Evolutionary conservation across 1,284 basidiomycete species (phyloP).

Genomic region (Ustilago esculenta): DNA sequence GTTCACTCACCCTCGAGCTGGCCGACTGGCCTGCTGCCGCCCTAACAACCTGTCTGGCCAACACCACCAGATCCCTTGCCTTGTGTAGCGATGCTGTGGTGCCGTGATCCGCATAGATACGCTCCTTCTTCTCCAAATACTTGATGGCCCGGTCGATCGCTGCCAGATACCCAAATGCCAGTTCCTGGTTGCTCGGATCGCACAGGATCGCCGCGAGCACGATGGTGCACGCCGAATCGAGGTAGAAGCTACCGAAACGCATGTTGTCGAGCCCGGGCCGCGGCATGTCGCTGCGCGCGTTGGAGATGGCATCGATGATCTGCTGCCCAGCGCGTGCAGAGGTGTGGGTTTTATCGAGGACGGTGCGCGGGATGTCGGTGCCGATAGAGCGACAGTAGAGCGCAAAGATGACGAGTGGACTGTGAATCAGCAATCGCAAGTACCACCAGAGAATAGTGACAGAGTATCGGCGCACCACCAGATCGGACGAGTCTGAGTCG

Average conservation of each 20-base stretch:
- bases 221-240: constrained; percentile 43
- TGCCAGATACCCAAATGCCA: constrained; percentile 39
- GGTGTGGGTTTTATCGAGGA: constrained; percentile 36
- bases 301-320: constrained; percentile 42
- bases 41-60: constrained; percentile 42
- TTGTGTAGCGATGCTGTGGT: constrained; percentile 44
- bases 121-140: constrained; percentile 43
- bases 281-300: constrained; percentile 32
- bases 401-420: constrained; percentile 44
- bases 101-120: constrained; percentile 42
- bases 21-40: constrained; percentile 36
- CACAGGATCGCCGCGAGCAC: constrained; percentile 40
- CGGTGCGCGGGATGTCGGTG: constrained; percentile 33
- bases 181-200: constrained; percentile 43
- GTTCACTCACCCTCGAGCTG: constrained; percentile 18
- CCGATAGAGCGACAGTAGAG: constrained; percentile 42
- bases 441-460: constrained; percentile 48
- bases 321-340: constrained; percentile 34
- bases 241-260: constrained; percentile 47
- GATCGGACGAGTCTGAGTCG: constrained; percentile 37
- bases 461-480: constrained; percentile 42
- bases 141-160: constrained; percentile 46
- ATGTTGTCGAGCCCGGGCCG: constrained; percentile 44
- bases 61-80: constrained; percentile 38
- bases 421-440: constrained; percentile 40